Evolutionary conservation across 768 basidiomycete genomes (phyloP).

Genomic region (Dentipellis fragilis): DNA sequence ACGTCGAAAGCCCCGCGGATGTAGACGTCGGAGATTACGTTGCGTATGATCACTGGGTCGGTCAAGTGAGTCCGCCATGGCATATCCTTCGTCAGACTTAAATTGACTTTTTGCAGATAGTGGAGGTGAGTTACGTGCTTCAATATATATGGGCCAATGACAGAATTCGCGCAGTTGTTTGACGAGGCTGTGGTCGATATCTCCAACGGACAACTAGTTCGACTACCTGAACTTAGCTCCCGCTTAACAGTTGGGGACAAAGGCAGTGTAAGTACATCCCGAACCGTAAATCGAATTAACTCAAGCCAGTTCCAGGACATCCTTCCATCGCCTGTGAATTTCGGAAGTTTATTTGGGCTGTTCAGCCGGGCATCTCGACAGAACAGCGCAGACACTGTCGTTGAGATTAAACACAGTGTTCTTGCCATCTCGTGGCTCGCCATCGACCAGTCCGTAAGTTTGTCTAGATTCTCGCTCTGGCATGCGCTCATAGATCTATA

Average conservation of each 20-base stretch:
- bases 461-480: neutral
- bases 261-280: slow-evolving; percentile 45
- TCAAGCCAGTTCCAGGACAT: slow-evolving; percentile 43
- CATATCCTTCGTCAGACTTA: neutral
- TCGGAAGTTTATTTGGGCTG: slow-evolving; percentile 36
- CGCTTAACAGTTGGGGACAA: slow-evolving; percentile 67
- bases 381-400: slow-evolving; percentile 47
- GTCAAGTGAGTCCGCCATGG: slow-evolving; percentile 48
- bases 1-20: slow-evolving; percentile 46
- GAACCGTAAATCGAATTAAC: neutral
- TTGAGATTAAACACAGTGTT: slow-evolving; percentile 65
- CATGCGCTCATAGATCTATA: slow-evolving; percentile 20
- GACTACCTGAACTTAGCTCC: slow-evolving; percentile 70
- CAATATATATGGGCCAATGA: slow-evolving; percentile 7
- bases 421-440: slow-evolving; percentile 83
- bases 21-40: slow-evolving; percentile 79
- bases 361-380: slow-evolving; percentile 35
- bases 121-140: slow-evolving; percentile 48
- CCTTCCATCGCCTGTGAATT: slow-evolving; percentile 41
- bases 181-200: slow-evolving; percentile 73
- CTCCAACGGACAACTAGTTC: slow-evolving; percentile 52
- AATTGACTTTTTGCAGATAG: slow-evolving; percentile 34
- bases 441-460: slow-evolving; percentile 69
- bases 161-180: slow-evolving; percentile 45
- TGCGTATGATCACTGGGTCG: slow-evolving; percentile 77